Evolutionary conservation across 257 asterid genomes (phyloP), one percentile per base, ranked within the genome.

Genomic region (Ocimum tenuiflorum): DNA sequence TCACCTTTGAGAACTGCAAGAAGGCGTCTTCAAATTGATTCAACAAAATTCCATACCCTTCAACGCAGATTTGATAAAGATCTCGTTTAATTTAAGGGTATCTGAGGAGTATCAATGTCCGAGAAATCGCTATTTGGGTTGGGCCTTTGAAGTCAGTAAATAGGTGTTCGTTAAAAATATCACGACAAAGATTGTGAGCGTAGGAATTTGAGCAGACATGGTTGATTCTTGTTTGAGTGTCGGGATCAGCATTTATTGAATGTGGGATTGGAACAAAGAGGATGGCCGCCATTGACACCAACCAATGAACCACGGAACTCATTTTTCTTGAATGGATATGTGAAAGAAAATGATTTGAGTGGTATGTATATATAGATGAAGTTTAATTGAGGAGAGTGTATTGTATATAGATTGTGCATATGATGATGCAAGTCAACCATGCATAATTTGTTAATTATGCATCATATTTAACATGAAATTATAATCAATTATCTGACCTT

Each of bases 71-170:
- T 10, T 12, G 1, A 5, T 41, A 53, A 3, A 73, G 52, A 10
- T 38, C 33, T 2, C 24, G 38, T 2, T 12, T 24, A 0, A 2
- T 8, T 0, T 11, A 0, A 5, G 50, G 4, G 70, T 53, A 0
- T 52, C 48, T 0, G 70, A 1, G 0, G 60, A 4, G 8, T 3
- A n/a, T 0, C 19, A 73, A 2, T 14, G 73, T 43, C 8, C 42
- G 60, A 5, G 48, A 0, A 24, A 67, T 24, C 6, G 74, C 33
- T 39, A 67, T 20, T 13, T 67, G 61, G 5, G 73, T 60, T 15
- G 60, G 46, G 12, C 14, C 55, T 43, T 6, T 3, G 5, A 53
- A 7, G 23, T 60, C 65, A 0, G 53, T 9, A 0, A 12, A 1
- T 3, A 27, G 1, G n/a, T 73, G 5, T 1, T 4, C 5, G 1